Conservation (phyloP, 2,329 filamentous ascomycete genomes). For the Teratosphaeria epicoccoides region DNA sequence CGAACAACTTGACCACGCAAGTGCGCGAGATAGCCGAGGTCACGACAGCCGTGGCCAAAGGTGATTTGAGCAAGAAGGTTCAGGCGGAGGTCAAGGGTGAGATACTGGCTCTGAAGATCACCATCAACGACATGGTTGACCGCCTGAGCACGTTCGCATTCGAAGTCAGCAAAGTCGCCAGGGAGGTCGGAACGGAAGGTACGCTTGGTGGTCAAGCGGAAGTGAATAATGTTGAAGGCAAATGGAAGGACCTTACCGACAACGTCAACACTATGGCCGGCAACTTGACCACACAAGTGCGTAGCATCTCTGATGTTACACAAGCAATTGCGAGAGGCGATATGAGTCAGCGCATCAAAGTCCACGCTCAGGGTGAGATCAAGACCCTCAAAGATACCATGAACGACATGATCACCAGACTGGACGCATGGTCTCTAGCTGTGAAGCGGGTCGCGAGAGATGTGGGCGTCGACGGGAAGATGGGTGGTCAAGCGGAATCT, state of each 20-base stretch:
- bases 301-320: constrained; percentile 86
- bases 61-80: constrained; percentile 43
- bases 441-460: constrained; percentile 93
- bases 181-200: constrained; percentile 55
- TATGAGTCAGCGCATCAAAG: constrained; percentile 91
- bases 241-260: constrained; percentile 57
- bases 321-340: constrained; percentile 93
- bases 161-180: constrained; percentile 55
- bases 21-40: constrained; percentile 45
- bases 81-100: constrained; percentile 43
- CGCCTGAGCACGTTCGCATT: constrained; percentile 53
- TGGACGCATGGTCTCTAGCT: constrained; percentile 93
- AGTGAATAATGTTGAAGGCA: constrained; percentile 55
- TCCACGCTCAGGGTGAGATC: constrained; percentile 91
- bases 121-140: constrained; percentile 61
- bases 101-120: constrained; percentile 64
- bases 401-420: constrained; percentile 94
- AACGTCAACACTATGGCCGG: constrained; percentile 59
- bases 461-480: constrained; percentile 94
- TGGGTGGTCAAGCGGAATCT: constrained; percentile 94
- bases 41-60: constrained; percentile 42
- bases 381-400: constrained; percentile 90
- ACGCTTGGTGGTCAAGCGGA: constrained; percentile 54
- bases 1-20: constrained; percentile 37
- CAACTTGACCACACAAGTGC: constrained; percentile 58